Conservation (phyloP, 257 asterid species). For the Solanum peruvianum region DNA sequence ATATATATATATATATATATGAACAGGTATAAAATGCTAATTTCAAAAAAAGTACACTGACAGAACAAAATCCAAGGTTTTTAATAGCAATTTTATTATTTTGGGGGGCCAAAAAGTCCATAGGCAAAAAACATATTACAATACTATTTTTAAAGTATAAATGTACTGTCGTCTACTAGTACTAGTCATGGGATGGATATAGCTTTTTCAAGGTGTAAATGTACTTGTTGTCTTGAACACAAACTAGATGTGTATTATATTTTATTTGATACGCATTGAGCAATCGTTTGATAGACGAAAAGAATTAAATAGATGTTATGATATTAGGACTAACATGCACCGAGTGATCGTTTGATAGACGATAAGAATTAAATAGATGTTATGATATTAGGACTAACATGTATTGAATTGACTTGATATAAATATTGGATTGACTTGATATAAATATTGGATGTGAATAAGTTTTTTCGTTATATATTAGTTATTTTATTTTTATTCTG, state of each 20-base stretch:
- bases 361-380: too few relatives aligned
- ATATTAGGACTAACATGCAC: too few relatives aligned
- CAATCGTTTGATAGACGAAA: neutral
- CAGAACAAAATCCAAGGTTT: slow-evolving; percentile 8
- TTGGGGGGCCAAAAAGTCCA: neutral
- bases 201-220: neutral
- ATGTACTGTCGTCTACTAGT: neutral
- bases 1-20: neutral
- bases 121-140: neutral
- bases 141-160: neutral
- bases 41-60: neutral
- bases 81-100: neutral
- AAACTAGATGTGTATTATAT: neutral
- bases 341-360: neutral
- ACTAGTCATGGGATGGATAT: neutral
- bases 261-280: neutral
- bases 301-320: too few relatives aligned
- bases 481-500: neutral
- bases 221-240: neutral
- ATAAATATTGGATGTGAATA: too few relatives aligned
- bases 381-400: too few relatives aligned
- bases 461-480: too few relatives aligned
- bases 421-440: too few relatives aligned
- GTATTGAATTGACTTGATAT: too few relatives aligned
- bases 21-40: slow-evolving; percentile 3